Conservation (phyloP, 305 asterid genomes). For the Fraxinus xanthoxyloides region DNA sequence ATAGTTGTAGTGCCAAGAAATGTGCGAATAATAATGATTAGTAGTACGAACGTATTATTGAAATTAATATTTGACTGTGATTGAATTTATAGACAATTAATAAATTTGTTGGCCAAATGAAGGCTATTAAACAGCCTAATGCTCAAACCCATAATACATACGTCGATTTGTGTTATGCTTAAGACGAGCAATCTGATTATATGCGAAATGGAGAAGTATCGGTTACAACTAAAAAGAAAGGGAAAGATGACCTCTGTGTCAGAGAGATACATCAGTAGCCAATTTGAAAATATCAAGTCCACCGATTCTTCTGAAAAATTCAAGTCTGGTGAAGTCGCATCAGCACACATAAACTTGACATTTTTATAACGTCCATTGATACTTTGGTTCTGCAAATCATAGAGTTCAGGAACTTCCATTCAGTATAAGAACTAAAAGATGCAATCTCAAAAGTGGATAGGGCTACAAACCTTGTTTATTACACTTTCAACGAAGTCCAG, state of each 20-base stretch:
- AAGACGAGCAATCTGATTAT: background rate
- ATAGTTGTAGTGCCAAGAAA: background rate
- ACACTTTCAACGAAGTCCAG: conserved; percentile 81
- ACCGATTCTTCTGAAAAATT: conserved; percentile 68
- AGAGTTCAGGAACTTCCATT: background rate
- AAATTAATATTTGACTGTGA: background rate
- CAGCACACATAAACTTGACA: conserved; percentile 84
- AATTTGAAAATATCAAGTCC: conserved; percentile 85
- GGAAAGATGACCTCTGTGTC: conserved; percentile 66
- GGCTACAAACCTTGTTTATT: conserved; percentile 66
- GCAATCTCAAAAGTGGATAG: conserved; percentile 3
- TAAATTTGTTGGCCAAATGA: background rate
- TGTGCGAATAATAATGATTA: background rate
- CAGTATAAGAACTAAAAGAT: background rate
- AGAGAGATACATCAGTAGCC: conserved; percentile 97
- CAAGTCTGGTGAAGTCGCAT: conserved; percentile 79
- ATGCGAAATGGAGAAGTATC: background rate
- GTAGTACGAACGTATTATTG: background rate
- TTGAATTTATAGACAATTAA: background rate
- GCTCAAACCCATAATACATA: background rate
- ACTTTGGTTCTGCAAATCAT: conserved; percentile 55
- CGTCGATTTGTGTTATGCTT: background rate
- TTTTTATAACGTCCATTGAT: conserved; percentile 61
- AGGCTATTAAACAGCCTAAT: background rate
- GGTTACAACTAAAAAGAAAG: background rate